Conservation (phyloP, 768 basidiomycete genomes). For the Termitomyces bulborhizus region DNA sequence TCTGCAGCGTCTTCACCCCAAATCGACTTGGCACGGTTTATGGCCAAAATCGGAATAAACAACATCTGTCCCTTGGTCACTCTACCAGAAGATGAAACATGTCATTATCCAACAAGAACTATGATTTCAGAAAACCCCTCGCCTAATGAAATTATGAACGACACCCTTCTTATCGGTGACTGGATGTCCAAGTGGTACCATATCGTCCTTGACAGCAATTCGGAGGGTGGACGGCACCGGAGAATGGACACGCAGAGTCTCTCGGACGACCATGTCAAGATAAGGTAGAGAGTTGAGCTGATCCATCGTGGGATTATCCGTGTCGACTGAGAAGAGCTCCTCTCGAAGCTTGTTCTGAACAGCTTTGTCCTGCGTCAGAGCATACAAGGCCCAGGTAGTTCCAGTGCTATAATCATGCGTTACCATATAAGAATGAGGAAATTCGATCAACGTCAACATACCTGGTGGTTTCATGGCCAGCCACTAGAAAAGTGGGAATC, state of each 20-base stretch:
- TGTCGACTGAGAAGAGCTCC: constrained; percentile 46
- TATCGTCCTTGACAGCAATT: constrained; percentile 44
- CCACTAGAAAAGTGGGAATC: constrained; percentile 43
- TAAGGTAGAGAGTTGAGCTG: constrained; percentile 60
- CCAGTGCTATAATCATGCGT: constrained; percentile 26
- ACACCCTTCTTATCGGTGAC: constrained; percentile 37
- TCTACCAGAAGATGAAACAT: constrained; percentile 11
- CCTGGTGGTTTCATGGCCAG: constrained; percentile 45
- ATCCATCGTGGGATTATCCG: constrained; percentile 64
- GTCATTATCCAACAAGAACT: background rate
- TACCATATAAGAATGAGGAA: background rate
- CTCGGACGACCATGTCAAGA: constrained; percentile 59
- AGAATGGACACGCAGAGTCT: constrained; percentile 51
- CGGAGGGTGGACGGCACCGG: constrained; percentile 41
- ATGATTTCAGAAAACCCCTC: constrained; percentile 2
- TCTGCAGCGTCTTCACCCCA: constrained; percentile 64
- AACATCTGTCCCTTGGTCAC: constrained; percentile 39
- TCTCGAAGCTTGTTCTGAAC: constrained; percentile 52
- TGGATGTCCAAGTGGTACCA: constrained; percentile 43
- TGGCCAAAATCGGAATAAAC: constrained; percentile 43
- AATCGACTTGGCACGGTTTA: constrained; percentile 46
- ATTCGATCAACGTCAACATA: constrained; percentile 3
- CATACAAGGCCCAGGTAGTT: constrained; percentile 55
- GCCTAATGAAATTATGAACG: constrained; percentile 34
- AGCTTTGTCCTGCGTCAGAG: constrained; percentile 40